These are phyloP conservation scores for Pharnaceum exiguum DNA, from an alignment of 148 eudicot species.

Conservation along the genomic window DNA sequence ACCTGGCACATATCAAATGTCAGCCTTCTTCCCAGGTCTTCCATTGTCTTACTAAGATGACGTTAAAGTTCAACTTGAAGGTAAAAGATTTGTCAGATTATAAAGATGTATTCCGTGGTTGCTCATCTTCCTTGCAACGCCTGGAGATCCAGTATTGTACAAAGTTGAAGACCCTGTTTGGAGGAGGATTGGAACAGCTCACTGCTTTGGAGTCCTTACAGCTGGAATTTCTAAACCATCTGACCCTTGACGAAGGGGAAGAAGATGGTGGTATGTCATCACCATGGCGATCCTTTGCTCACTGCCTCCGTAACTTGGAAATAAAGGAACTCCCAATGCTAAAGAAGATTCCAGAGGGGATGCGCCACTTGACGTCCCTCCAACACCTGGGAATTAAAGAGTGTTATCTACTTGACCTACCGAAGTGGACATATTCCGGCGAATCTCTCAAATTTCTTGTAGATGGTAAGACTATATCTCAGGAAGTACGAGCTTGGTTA, in stretches of 20 bases:
- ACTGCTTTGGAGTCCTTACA: slow-evolving; percentile 4
- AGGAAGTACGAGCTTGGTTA: too few relatives aligned
- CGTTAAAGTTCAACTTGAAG: slow-evolving; percentile 2
- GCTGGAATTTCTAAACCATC: not conserved
- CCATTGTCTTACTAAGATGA: slow-evolving; percentile 3
- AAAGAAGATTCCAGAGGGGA: slow-evolving; percentile 4
- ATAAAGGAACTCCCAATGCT: not conserved
- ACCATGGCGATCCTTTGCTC: slow-evolving; percentile 5
- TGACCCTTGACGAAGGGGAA: not conserved
- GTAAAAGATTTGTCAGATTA: slow-evolving; percentile 8
- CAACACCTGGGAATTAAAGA: not conserved
- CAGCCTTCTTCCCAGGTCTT: slow-evolving; percentile 4
- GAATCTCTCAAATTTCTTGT: not conserved
- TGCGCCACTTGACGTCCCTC: slow-evolving; percentile 10
- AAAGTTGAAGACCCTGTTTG: not conserved
- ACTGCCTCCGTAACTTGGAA: not conserved
- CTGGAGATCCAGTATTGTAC: not conserved
- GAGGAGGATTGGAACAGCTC: slow-evolving; percentile 17
- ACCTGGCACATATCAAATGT: not conserved
- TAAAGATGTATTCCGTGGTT: not conserved
- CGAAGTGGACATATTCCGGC: not conserved
- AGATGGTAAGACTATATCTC: too few relatives aligned
- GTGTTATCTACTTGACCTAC: not conserved
- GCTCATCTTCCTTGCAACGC: slow-evolving; percentile 9
- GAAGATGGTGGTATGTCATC: slow-evolving; percentile 3